Evolutionary conservation across 306 rosid species (phyloP), one percentile per base, ranked within the genome.

Genomic region (Corylus americana): DNA sequence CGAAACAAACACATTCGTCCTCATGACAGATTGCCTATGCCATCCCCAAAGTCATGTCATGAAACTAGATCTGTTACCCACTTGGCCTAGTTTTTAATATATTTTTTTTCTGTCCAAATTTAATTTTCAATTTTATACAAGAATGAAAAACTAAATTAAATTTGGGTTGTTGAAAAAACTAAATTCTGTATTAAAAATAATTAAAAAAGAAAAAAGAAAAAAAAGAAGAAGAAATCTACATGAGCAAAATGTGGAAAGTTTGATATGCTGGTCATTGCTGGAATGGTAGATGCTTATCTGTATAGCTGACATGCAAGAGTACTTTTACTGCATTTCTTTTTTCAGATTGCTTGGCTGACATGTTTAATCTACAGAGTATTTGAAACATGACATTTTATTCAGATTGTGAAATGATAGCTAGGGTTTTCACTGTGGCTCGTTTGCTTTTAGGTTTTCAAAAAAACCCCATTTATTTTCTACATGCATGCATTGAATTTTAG

Each of bases 1-100:
- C 88, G 83, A 79, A 89, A 85, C 80, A 17, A 66, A 79, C 74
- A 85, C 81, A 84, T 71, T 87, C 91, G 87, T 85, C 88, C 85
- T 73, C 20, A 81, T 82, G 72, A 83, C 71, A 85, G 76, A 81
- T 71, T 74, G 77, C 74, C 49, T 73, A 63, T 70, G 79, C 74
- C 75, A 72, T 53, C 77, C 61, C 61, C 64, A 45, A 39, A 39
- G 71, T 73, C 78, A 67, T 31, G 54, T 74, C 81, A 1, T 31
- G 35, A 83, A 83, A 25, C 68, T 77, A 18, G 54, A 51, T 77
- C 77, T 80, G 67, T 37, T 16, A 6, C 80, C 63, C 80, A 73
- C 82, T 79, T 78, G 63, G 45, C 29, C 81, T 71, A 39, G 44
- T 39, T 39, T 39, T 39, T 39, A 37, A 39, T 37, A 2, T 39